Conservation (phyloP, 345 rosid genomes). For the Hypericum perforatum region DNA sequence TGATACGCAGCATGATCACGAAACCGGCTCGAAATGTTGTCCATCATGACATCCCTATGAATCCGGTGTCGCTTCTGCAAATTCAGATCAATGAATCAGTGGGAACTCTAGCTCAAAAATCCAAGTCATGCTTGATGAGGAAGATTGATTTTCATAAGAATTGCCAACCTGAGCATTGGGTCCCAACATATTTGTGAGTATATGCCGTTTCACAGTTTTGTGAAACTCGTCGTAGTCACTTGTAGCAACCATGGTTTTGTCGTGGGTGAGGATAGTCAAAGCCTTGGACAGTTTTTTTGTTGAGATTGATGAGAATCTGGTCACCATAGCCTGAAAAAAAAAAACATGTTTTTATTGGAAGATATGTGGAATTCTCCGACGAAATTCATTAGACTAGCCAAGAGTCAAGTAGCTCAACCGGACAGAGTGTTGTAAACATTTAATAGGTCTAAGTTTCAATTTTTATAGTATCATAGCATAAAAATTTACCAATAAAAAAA, state of each 20-base stretch:
- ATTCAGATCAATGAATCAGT: background rate
- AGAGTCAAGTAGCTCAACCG: too few relatives aligned
- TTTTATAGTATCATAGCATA: too few relatives aligned
- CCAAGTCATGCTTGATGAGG: too few relatives aligned
- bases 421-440: too few relatives aligned
- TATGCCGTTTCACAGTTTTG: slow-evolving; percentile 43
- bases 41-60: slow-evolving; percentile 55
- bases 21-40: slow-evolving; percentile 32
- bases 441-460: too few relatives aligned
- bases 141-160: background rate
- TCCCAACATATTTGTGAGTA: slow-evolving; percentile 52
- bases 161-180: slow-evolving; percentile 61
- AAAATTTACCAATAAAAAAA: too few relatives aligned
- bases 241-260: slow-evolving; percentile 76
- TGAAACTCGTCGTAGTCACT: slow-evolving; percentile 84
- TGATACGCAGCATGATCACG: slow-evolving; percentile 25
- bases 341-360: background rate
- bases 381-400: too few relatives aligned
- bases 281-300: slow-evolving; percentile 68
- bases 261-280: slow-evolving; percentile 46
- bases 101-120: too few relatives aligned
- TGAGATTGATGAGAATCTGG: slow-evolving; percentile 67
- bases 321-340: slow-evolving; percentile 67
- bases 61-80: slow-evolving; percentile 45
- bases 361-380: background rate